Evolutionary conservation across 75 land plant genomes (phyloP).

Genomic region (Selaginella tamariscina): DNA sequence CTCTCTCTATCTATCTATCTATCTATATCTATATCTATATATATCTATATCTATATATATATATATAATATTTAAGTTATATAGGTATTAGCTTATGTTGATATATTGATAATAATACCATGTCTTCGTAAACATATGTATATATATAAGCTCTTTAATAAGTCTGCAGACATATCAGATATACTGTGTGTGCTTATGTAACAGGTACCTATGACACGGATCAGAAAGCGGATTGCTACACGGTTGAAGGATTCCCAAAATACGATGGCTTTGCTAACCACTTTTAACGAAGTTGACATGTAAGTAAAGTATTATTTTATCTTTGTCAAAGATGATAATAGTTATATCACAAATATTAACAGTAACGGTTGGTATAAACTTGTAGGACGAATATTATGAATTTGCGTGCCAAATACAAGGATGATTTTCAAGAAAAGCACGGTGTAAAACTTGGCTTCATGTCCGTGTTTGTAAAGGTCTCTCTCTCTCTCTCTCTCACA

Average conservation of each 20-base stretch:
- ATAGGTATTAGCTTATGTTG: too few species aligned
- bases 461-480: slow-evolving; percentile 99
- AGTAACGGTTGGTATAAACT: too few species aligned
- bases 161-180: not conserved
- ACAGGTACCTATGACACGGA: slow-evolving; percentile 64
- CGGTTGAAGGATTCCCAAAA: slow-evolving; percentile 95
- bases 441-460: slow-evolving; percentile 92
- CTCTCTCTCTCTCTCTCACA: too few species aligned
- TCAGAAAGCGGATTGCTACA: slow-evolving; percentile 87
- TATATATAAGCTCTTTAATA: slow-evolving; percentile 15
- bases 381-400: slow-evolving; percentile 91
- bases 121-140: too few species aligned
- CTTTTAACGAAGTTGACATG: slow-evolving; percentile 98
- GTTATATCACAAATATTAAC: too few species aligned
- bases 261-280: slow-evolving; percentile 89
- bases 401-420: slow-evolving; percentile 88
- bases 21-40: too few species aligned
- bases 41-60: too few species aligned
- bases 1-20: too few species aligned
- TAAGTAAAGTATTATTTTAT: slow-evolving; percentile 22
- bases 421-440: slow-evolving; percentile 82
- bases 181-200: not conserved
- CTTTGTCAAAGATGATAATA: not conserved
- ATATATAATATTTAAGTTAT: too few species aligned
- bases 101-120: too few species aligned